Percentiles rank a stretch among this genome's conserved stretches.
phyloP scores from a whole-genome alignment of 1,284 basidiomycete species.

The Kwoniella shivajii region DNA sequence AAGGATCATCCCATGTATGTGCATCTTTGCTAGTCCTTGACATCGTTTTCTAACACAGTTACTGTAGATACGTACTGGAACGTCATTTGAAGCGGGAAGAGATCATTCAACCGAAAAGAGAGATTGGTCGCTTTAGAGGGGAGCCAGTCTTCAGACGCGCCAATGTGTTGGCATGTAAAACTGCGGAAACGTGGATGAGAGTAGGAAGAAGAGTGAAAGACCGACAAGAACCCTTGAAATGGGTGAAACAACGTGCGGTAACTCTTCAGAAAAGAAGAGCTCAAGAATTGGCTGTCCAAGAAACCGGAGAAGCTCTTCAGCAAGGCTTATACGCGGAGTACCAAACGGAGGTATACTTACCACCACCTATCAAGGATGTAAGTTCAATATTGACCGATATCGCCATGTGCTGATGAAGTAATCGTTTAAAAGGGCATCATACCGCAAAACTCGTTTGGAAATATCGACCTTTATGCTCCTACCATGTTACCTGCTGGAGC shows the following conservation, averaged over 20 bases:
- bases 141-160: slow-evolving; percentile 89
- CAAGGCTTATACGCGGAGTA: slow-evolving; percentile 83
- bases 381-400: slow-evolving; percentile 40
- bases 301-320: slow-evolving; percentile 66
- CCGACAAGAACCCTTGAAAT: slow-evolving; percentile 83
- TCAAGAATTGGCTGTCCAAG: slow-evolving; percentile 69
- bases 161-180: slow-evolving; percentile 80
- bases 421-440: slow-evolving; percentile 71
- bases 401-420: background rate
- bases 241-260: slow-evolving; percentile 80
- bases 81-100: slow-evolving; percentile 88
- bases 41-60: too few relatives aligned
- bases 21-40: too few relatives aligned
- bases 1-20: slow-evolving; percentile 90
- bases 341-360: slow-evolving; percentile 82
- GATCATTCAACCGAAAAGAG: slow-evolving; percentile 78
- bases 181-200: slow-evolving; percentile 93
- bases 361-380: slow-evolving; percentile 80
- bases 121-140: slow-evolving; percentile 89
- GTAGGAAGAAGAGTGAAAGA: slow-evolving; percentile 73
- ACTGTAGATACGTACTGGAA: slow-evolving; percentile 75
- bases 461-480: slow-evolving; percentile 93
- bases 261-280: slow-evolving; percentile 82
- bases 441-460: slow-evolving; percentile 94
- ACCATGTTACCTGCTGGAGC: slow-evolving; percentile 91